Evolutionary conservation across 805 yeast species (phyloP).

Genomic region (Kluyveromyces aestuarii): DNA sequence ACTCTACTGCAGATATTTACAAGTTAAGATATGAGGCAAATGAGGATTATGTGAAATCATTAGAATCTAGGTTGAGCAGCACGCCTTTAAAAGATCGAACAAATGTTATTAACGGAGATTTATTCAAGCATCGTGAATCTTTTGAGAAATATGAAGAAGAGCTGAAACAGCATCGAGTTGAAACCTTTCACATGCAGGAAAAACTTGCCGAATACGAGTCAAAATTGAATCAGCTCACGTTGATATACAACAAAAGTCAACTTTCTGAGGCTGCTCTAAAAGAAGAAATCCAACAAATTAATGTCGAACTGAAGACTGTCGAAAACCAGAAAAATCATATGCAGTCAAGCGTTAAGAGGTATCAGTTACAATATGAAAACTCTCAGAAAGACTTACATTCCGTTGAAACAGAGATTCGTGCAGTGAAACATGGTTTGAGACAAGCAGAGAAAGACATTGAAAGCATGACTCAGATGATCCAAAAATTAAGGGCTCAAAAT

Average conservation of each 20-base stretch:
- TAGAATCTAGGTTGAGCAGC: constrained; percentile 31
- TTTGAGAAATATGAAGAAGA: constrained; percentile 27
- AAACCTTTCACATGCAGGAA: constrained; percentile 38
- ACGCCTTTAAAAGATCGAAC: constrained; percentile 20
- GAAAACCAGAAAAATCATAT: constrained; percentile 49
- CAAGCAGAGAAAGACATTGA: constrained; percentile 45
- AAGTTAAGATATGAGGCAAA: constrained; percentile 40
- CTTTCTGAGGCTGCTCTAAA: constrained; percentile 29
- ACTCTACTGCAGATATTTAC: constrained; percentile 29
- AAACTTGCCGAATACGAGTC: constrained; percentile 41
- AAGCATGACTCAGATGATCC: constrained; percentile 42
- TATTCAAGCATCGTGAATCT: constrained; percentile 21
- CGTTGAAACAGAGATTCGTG: constrained; percentile 62
- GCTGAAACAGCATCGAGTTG: constrained; percentile 19
- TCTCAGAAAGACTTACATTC: constrained; percentile 64
- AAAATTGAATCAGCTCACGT: constrained; percentile 34
- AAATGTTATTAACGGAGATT: constrained; percentile 18
- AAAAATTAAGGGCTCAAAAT: constrained; percentile 42
- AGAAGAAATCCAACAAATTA: constrained; percentile 38
- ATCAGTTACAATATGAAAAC: constrained; percentile 64
- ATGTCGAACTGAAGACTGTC: constrained; percentile 48
- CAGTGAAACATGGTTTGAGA: constrained; percentile 38
- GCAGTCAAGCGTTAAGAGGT: constrained; percentile 45
- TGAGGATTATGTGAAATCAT: constrained; percentile 33
- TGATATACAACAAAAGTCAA: constrained; percentile 33